Conservation (phyloP, 2,329 filamentous ascomycete genomes). For the Clarireedia homoeocarpa region DNA sequence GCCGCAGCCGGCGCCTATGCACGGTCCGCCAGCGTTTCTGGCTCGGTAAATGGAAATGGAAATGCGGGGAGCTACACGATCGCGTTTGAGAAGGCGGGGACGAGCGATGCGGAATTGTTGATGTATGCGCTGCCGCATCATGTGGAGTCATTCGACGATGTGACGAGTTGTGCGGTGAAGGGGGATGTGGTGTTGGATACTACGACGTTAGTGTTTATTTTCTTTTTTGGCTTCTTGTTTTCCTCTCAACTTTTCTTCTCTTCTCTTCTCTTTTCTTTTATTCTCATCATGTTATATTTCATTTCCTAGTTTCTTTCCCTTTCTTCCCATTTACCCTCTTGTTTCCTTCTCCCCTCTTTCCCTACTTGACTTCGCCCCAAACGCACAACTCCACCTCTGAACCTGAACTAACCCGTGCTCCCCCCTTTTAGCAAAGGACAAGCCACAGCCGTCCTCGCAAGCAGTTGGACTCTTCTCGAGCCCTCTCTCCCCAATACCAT, state of each 20-base stretch:
- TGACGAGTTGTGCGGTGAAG: neutral
- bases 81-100: conserved; percentile 63
- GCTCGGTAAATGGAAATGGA: conserved; percentile 48
- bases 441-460: conserved; percentile 62
- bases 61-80: conserved; percentile 65
- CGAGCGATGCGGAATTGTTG: conserved; percentile 51
- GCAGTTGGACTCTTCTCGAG: conserved; percentile 74
- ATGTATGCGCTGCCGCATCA: conserved; percentile 92
- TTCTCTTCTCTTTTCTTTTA: no score
- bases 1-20: conserved; percentile 69
- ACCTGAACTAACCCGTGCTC: no score
- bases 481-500: conserved; percentile 58
- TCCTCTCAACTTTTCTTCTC: no score
- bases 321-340: no score
- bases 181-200: conserved; percentile 48
- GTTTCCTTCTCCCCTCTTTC: no score
- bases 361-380: no score
- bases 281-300: no score
- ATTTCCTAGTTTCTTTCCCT: no score
- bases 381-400: no score
- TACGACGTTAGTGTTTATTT: conserved; percentile 43
- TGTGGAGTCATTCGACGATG: conserved; percentile 62
- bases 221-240: no score
- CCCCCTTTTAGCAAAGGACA: conserved; percentile 52
- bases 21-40: conserved; percentile 54